A percentile compares a stretch with the other conserved stretches of the same genome.
Evolutionary conservation across 176 grass and related monocot species (phyloP).

Genomic region (Puccinellia tenuiflora): DNA sequence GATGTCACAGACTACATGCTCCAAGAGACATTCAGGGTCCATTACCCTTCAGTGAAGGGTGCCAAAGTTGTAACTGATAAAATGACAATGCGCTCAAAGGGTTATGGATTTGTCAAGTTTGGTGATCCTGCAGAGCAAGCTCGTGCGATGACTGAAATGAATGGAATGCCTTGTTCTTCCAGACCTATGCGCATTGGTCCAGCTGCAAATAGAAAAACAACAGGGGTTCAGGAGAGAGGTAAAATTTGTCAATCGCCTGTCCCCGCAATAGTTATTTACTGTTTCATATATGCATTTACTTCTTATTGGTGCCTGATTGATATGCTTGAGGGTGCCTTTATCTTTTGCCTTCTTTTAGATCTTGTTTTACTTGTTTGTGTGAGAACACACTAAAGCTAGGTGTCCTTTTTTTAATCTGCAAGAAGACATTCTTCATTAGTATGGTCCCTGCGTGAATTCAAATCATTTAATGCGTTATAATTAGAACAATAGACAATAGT

Average conservation of each 20-base stretch:
- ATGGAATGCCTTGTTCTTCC: slow-evolving; percentile 83
- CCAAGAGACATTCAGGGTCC: slow-evolving; percentile 83
- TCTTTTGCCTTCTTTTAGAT: slow-evolving; percentile 12
- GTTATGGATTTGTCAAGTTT: slow-evolving; percentile 97
- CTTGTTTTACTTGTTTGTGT: slow-evolving; percentile 15
- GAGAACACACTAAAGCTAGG: slow-evolving; percentile 38
- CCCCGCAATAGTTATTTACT: not conserved
- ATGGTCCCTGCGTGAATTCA: slow-evolving; percentile 53
- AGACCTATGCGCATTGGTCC: slow-evolving; percentile 91
- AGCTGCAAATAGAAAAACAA: slow-evolving; percentile 72
- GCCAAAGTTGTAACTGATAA: slow-evolving; percentile 97
- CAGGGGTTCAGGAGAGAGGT: slow-evolving; percentile 78
- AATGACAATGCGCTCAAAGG: slow-evolving; percentile 83
- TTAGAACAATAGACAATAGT: slow-evolving; percentile 34
- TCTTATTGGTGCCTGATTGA: slow-evolving; percentile 1
- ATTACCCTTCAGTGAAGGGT: slow-evolving; percentile 85
- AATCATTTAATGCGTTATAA: slow-evolving; percentile 57
- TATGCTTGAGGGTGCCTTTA: slow-evolving; percentile 2
- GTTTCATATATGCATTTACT: not conserved
- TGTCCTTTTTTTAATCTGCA: slow-evolving; percentile 5
- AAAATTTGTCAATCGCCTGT: slow-evolving; percentile 10
- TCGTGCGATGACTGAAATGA: slow-evolving; percentile 97
- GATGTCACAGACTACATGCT: slow-evolving; percentile 95
- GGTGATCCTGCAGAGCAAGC: slow-evolving; percentile 78
- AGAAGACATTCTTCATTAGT: slow-evolving; percentile 28